phyloP scores from a whole-genome alignment of 805 yeast species.

The Wickerhamiella allomyrinae region DNA sequence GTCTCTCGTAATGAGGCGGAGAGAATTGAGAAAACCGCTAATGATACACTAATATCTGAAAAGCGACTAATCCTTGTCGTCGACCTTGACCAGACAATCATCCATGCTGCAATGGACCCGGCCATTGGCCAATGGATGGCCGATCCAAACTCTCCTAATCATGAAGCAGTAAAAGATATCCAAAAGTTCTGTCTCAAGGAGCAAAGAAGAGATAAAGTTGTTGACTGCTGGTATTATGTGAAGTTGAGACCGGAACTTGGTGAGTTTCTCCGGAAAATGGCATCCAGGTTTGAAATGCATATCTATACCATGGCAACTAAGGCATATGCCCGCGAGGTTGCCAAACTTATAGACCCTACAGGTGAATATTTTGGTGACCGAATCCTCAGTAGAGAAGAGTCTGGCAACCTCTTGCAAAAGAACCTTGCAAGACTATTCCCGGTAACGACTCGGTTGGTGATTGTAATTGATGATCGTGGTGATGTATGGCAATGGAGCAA shows the following conservation, averaged over 20 bases:
- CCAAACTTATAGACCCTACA: conserved; percentile 80
- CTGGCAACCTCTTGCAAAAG: conserved; percentile 83
- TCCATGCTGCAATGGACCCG: conserved; percentile 96
- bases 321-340: conserved; percentile 79
- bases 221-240: conserved; percentile 71
- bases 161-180: conserved; percentile 73
- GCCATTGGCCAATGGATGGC: conserved; percentile 93
- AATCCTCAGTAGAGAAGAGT: conserved; percentile 83
- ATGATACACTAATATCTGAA: conserved; percentile 43
- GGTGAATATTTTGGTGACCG: conserved; percentile 82
- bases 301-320: conserved; percentile 97
- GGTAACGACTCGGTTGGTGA: conserved; percentile 92
- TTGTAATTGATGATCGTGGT: conserved; percentile 91
- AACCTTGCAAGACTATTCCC: conserved; percentile 82
- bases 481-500: conserved; percentile 98
- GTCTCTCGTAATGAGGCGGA: conserved; percentile 80
- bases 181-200: conserved; percentile 65
- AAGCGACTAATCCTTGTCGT: conserved; percentile 78
- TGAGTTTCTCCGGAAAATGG: conserved; percentile 52
- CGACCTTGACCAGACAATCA: conserved; percentile 92
- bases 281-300: conserved; percentile 70
- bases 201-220: conserved; percentile 41
- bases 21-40: conserved; percentile 56
- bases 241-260: conserved; percentile 79
- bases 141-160: conserved; percentile 74